Evolutionary conservation across 2,329 filamentous ascomycete genomes (phyloP), one percentile per base, ranked within the genome.

Genomic region (Bipolaris victoriae): DNA sequence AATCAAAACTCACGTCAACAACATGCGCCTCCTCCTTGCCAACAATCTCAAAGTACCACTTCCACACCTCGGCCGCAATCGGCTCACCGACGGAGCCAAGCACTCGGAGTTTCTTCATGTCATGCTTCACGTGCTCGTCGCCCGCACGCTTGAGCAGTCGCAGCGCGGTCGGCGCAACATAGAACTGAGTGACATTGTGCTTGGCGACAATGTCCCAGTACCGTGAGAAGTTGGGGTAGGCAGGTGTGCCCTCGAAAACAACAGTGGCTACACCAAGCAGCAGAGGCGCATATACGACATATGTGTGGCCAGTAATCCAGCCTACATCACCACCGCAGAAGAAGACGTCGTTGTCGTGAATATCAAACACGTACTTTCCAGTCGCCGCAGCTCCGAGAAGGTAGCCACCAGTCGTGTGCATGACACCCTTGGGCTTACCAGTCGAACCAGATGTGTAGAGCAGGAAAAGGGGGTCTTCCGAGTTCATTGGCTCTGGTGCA

Each of bases 191-290:
- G 65, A 99, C 90, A 65, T 90, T 85, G 82, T 99, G 90, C 83
- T 96, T 92, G 69, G 93, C 91, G 77, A 98, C 94, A 51, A 98
- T 95, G 66, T 98, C 93, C 95, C 95, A 99, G 83, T 99, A 99
- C 67, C 95, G 88, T 55, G 94, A 97, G 83, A 97, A 99, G 83
- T 96, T 90, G 70, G 95, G 95, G 78, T 98, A 98, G 49, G 94
- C 94, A 0, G 95, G 95, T 2, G 95, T 99, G 68, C 95, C 96
- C 81, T 99, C 95, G 68, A 98, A 99, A 29, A 99, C 94, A 16
- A 99, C 92, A 0, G 94, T 98, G 9, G 94, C 88, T 61, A 97
- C 90, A 81, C 95, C 95, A 46, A 98, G 87, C 44, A 99, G 84
- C 51, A 99, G 84, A 63, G 95, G 95, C 10, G 95, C 92, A 75